Conservation (phyloP, 805 yeast species). For the Cyberlindnera petersonii region DNA sequence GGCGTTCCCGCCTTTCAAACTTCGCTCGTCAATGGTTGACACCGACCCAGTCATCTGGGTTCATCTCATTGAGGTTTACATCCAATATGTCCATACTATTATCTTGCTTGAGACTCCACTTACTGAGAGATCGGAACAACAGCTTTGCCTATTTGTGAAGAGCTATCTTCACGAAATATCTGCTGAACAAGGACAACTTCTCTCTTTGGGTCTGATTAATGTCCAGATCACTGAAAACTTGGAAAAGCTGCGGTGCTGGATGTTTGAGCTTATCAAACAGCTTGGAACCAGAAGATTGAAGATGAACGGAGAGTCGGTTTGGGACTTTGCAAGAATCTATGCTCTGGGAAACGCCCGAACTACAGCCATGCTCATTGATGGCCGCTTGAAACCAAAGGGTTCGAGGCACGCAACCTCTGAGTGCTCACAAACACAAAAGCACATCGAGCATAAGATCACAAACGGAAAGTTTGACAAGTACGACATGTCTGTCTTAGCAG, state of each 20-base stretch:
- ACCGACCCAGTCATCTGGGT: constrained; percentile 85
- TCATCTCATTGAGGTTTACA: constrained; percentile 63
- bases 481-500: constrained; percentile 19
- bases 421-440: constrained; percentile 46
- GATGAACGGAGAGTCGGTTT: constrained; percentile 54
- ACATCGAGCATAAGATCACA: constrained; percentile 42
- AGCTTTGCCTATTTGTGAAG: constrained; percentile 51
- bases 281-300: constrained; percentile 55
- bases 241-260: constrained; percentile 39
- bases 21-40: constrained; percentile 73
- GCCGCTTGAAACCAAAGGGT: constrained; percentile 34
- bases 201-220: constrained; percentile 69
- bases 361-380: constrained; percentile 54
- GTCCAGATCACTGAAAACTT: constrained; percentile 60
- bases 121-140: constrained; percentile 53
- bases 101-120: constrained; percentile 37
- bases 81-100: constrained; percentile 42
- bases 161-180: constrained; percentile 58
- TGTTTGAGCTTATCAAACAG: constrained; percentile 44
- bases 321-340: constrained; percentile 63
- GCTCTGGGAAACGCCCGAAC: constrained; percentile 37
- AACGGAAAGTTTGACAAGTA: constrained; percentile 23
- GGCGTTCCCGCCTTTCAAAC: constrained; percentile 68
- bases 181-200: constrained; percentile 54
- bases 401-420: constrained; percentile 30